phyloP scores from a whole-genome alignment of 176 grass and related monocot genomes.

The Tillandsia fasciculata region DNA sequence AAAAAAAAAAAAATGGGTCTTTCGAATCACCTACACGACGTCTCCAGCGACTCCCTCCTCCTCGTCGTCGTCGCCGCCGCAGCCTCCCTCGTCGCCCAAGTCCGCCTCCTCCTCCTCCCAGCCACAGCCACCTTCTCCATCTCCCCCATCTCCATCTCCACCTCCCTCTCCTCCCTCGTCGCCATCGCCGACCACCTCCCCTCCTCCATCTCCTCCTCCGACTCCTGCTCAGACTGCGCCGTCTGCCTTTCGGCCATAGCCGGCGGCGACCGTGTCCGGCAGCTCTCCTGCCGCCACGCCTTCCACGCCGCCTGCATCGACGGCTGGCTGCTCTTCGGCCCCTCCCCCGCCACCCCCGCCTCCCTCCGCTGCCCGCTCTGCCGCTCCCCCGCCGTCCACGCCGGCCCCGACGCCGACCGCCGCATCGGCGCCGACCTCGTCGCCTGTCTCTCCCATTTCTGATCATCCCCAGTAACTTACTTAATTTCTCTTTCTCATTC shows the following conservation, averaged over 20 bases:
- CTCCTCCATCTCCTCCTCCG: not conserved
- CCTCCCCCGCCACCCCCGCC: slow-evolving; percentile 1
- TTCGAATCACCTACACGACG: slow-evolving; percentile 18
- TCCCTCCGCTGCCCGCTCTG: slow-evolving; percentile 18
- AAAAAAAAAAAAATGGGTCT: slow-evolving; percentile 1
- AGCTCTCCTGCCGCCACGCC: slow-evolving; percentile 16
- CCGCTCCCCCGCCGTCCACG: slow-evolving; percentile 1
- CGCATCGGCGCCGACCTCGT: slow-evolving; percentile 22
- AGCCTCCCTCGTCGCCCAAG: slow-evolving; percentile 9
- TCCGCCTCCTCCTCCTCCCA: slow-evolving; percentile 17
- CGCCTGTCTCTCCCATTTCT: slow-evolving; percentile 13
- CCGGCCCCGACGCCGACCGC: slow-evolving; percentile 3
- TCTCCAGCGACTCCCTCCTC: slow-evolving; percentile 19
- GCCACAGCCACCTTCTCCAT: not conserved
- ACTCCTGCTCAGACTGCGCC: not conserved
- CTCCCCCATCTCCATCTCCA: not conserved
- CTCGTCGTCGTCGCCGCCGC: slow-evolving; percentile 12
- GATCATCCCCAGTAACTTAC: not conserved
- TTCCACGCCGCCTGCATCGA: slow-evolving; percentile 23
- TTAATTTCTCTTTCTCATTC: no score
- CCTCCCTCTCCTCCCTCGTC: slow-evolving; percentile 20
- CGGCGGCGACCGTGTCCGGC: slow-evolving; percentile 23
- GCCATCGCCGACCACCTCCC: slow-evolving; percentile 22
- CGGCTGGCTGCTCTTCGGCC: slow-evolving; percentile 17
- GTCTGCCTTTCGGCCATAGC: slow-evolving; percentile 13